Base-by-base conservation (phyloP, 805 yeast species). In the Spathaspora girioi region DNA sequence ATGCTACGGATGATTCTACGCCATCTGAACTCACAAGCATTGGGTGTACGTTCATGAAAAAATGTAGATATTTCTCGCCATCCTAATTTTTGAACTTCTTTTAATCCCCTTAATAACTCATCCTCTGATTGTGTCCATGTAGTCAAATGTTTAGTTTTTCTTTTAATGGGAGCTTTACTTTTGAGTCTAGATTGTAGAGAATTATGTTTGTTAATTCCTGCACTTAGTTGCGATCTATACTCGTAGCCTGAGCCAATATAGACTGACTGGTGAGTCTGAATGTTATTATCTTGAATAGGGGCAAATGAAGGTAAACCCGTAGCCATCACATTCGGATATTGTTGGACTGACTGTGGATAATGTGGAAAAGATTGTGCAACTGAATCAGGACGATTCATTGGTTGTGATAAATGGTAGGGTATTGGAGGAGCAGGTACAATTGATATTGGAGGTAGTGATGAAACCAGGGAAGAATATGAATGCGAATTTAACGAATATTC, bases 11-110 rank as follows among this genome's bases (percentile, higher is more conserved):
- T 75, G 17, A 78, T 69, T 55, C 96, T 70, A 65, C 96, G 79
- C 96, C 96, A 89, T 59, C 96, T 80, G 63, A 88, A 88, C 69
- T 88, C 96, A 60, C 96, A 88, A 2, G 96, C 96, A 63, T 88
- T 89, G 38, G 96, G 91, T 2, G 96, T 89, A 63, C 96, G 73
- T 64, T 86, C 86, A 43, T 82, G 78, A 66, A 89, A 89, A 61
- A 86, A 87, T 32, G 84, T 77, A 1, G 94, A 85, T 47, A 89
- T 89, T 57, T 89, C 96, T 66, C 89, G 83, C 96, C 96, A 89
- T 1, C 96, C 96, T 58, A 89, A 76, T 64, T 87, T 87, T 64
- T 84, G 88, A 54, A 83, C 83, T 65, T 89, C 96, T 67, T 89
- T 89, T 61, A 89, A 75, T 59, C 86, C 88, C 48, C 94, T 77